Conservation (phyloP, 1,139 yeast species). For the Wickerhamomyces sp. region DNA sequence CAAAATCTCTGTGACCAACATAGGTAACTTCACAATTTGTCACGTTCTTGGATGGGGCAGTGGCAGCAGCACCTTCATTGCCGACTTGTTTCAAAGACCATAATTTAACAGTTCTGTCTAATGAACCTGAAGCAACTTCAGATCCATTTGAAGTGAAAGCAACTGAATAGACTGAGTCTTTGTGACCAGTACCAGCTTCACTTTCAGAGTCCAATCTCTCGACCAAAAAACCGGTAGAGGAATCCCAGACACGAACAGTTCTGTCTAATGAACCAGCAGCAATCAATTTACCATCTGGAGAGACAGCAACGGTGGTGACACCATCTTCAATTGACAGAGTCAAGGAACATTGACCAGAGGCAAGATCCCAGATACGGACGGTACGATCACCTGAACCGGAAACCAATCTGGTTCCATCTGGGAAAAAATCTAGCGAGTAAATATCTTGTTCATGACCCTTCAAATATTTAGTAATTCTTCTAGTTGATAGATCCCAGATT, state of each 20-base stretch:
- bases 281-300: constrained; percentile 90
- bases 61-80: constrained; percentile 35
- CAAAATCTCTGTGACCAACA: constrained; percentile 95
- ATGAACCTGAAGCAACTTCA: constrained; percentile 90
- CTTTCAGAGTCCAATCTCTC: constrained; percentile 90
- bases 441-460: constrained; percentile 98
- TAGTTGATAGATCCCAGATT: constrained; percentile 90
- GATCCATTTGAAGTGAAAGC: constrained; percentile 90
- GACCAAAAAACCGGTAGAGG: constrained; percentile 86
- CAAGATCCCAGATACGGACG: constrained; percentile 94
- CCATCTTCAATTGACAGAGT: constrained; percentile 95
- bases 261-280: constrained; percentile 97
- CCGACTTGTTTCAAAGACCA: constrained; percentile 73
- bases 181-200: constrained; percentile 87
- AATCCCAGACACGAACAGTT: constrained; percentile 97
- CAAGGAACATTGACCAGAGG: constrained; percentile 84
- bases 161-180: constrained; percentile 93
- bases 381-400: constrained; percentile 97
- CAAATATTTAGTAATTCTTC: constrained; percentile 81
- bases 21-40: constrained; percentile 83
- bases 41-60: constrained; percentile 36
- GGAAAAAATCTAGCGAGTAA: constrained; percentile 92
- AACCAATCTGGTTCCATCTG: constrained; percentile 89
- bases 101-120: constrained; percentile 92
- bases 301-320: constrained; percentile 94